Evolutionary conservation across 208 protist genomes (phyloP).

Genomic region (Willaertia magna): DNA sequence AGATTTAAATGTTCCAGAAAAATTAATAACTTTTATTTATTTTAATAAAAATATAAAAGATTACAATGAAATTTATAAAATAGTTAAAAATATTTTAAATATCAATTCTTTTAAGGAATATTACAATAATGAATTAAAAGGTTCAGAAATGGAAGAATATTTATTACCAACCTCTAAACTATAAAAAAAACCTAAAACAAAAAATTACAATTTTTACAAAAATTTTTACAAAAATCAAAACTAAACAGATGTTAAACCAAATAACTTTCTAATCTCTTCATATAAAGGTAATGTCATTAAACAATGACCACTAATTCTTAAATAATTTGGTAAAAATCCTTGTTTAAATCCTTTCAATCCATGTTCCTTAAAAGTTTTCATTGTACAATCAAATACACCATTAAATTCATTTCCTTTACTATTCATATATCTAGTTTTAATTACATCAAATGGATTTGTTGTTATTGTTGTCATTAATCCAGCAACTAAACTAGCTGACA

Average conservation of each 20-base stretch:
- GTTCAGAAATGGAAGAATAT: too few relatives aligned
- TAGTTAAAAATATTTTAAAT: too few relatives aligned
- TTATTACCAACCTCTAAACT: too few relatives aligned
- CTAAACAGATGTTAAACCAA: constrained; percentile 1
- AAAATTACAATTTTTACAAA: background rate
- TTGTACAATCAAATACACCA: background rate
- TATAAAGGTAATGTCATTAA: background rate
- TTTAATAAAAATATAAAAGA: too few relatives aligned
- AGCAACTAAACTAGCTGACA: background rate
- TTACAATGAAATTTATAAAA: too few relatives aligned
- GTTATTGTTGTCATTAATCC: background rate
- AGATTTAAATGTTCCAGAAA: background rate
- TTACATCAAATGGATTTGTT: background rate
- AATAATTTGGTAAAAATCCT: constrained; percentile 12
- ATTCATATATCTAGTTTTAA: constrained; percentile 1
- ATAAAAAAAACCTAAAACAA: too few relatives aligned
- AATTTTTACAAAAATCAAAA: background rate
- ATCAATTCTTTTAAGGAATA: too few relatives aligned
- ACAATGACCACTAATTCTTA: background rate
- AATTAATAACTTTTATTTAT: background rate
- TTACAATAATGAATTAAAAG: too few relatives aligned
- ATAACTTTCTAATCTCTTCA: background rate
- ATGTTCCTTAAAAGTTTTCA: background rate
- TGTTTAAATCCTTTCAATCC: background rate
- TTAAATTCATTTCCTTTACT: background rate